phyloP scores from a whole-genome alignment of 371 early-diverging fungal genomes.

The Fennellomyces sp. region DNA sequence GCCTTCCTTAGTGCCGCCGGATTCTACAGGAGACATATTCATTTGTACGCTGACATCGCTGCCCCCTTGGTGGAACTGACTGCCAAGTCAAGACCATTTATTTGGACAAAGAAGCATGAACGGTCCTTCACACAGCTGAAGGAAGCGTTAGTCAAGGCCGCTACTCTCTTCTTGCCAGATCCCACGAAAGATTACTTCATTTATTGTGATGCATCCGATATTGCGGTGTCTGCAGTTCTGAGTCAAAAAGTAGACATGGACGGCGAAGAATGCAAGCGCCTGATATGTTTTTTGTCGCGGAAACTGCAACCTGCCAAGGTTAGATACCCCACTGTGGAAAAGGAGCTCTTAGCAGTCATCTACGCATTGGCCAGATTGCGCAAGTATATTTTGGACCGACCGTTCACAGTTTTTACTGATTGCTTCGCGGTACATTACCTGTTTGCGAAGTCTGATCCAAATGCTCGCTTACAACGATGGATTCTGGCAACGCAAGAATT shows the following conservation, averaged over 20 bases:
- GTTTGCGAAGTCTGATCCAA: neutral
- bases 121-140: neutral
- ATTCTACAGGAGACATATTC: neutral
- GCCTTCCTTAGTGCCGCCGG: neutral
- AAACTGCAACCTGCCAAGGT: constrained; percentile 1
- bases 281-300: constrained; percentile 9
- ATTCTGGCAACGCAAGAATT: constrained; percentile 5
- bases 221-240: neutral
- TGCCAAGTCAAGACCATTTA: neutral
- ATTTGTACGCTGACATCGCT: neutral
- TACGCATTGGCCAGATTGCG: neutral
- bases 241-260: neutral
- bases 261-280: neutral
- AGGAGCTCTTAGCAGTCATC: neutral
- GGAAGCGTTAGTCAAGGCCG: neutral
- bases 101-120: neutral
- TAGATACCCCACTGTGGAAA: constrained; percentile 1
- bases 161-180: neutral
- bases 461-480: constrained; percentile 11
- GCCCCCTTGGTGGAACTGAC: neutral
- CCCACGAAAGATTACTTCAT: neutral
- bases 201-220: constrained; percentile 12
- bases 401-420: neutral
- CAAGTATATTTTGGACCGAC: constrained; percentile 1
- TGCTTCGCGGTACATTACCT: neutral